A percentile compares a stretch with the other conserved stretches of the same genome.
Conservation (phyloP, 257 asterid genomes). For the Oldenlandia corymbosa region DNA sequence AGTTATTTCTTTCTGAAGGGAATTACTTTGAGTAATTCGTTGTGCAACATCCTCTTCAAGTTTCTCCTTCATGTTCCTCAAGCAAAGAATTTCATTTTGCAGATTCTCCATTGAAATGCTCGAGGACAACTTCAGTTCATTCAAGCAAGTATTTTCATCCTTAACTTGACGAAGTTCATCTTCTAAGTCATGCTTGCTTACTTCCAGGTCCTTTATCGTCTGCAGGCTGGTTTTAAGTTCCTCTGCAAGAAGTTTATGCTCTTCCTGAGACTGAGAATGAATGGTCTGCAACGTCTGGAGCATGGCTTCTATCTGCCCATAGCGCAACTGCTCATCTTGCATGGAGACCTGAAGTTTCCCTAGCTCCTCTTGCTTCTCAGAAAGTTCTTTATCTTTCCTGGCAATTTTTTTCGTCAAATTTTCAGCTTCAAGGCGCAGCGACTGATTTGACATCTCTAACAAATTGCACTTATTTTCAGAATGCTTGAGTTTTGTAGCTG, state of each 20-base stretch:
- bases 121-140: constrained; percentile 41
- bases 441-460: constrained; percentile 58
- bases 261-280: constrained; percentile 68
- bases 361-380: constrained; percentile 60
- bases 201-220: constrained; percentile 56
- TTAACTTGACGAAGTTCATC: constrained; percentile 49
- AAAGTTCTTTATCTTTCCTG: constrained; percentile 69
- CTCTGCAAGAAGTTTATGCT: constrained; percentile 49
- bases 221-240: constrained; percentile 59
- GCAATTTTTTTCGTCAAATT: constrained; percentile 58
- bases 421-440: constrained; percentile 61
- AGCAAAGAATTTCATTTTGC: constrained; percentile 54
- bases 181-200: constrained; percentile 49
- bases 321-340: constrained; percentile 44
- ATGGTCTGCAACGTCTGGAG: constrained; percentile 46
- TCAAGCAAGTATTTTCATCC: constrained; percentile 53
- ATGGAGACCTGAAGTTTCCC: constrained; percentile 60
- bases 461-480: constrained; percentile 50
- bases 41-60: constrained; percentile 66
- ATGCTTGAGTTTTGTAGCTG: constrained; percentile 42
- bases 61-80: constrained; percentile 62
- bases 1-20: constrained; percentile 56
- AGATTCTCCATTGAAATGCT: constrained; percentile 48
- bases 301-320: constrained; percentile 54
- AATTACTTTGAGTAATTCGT: constrained; percentile 40